Evolutionary conservation across 129 eudicot genomes (phyloP).

Genomic region (Gnaphalium uliginosum): DNA sequence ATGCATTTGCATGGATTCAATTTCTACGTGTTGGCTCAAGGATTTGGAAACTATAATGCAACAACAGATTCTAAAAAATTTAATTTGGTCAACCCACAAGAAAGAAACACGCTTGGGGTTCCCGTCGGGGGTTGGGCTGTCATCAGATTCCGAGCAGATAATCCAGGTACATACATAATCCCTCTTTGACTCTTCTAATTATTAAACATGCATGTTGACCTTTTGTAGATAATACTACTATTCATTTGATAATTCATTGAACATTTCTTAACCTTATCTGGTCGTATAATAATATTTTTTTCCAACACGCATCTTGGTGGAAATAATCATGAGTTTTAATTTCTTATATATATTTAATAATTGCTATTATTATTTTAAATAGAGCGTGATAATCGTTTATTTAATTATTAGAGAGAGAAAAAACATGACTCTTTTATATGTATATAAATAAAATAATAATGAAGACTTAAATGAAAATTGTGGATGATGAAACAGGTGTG

Average conservation of each 20-base stretch:
- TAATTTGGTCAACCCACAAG: slow-evolving; percentile 2
- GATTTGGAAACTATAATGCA: slow-evolving; percentile 5
- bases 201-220: not conserved
- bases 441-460: too few relatives aligned
- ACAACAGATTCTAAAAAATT: not conserved
- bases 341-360: not conserved
- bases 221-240: too few relatives aligned
- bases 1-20: slow-evolving; percentile 10
- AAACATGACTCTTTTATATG: not conserved
- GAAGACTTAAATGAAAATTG: not conserved
- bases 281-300: not conserved
- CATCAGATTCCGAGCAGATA: not conserved
- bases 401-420: too few relatives aligned
- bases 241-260: not conserved
- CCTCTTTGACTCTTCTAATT: not conserved
- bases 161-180: not conserved
- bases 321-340: not conserved
- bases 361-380: too few relatives aligned
- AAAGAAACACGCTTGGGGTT: slow-evolving; percentile 3
- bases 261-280: not conserved
- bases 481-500: slow-evolving; percentile 37
- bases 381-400: not conserved
- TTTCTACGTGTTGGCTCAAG: not conserved
- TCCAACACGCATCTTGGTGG: not conserved
- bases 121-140: slow-evolving; percentile 6